Evolutionary conservation across 371 early-diverging fungal genomes (phyloP).

Genomic region (Mucor plumbeus): DNA sequence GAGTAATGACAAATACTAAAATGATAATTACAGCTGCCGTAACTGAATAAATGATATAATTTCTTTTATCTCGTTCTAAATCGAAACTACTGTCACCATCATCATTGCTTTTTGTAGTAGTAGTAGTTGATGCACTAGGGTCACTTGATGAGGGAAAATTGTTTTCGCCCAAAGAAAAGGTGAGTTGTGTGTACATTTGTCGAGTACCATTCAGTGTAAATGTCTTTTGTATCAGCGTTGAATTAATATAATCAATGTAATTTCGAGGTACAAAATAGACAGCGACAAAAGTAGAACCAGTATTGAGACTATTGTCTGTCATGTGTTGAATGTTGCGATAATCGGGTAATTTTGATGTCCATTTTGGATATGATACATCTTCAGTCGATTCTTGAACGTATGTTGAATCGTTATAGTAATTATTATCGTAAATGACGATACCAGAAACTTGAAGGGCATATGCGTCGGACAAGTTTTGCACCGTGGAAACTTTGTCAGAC

Average conservation of each 20-base stretch:
- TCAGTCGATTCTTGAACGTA: slow-evolving; percentile 17
- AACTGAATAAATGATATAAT: slow-evolving; percentile 22
- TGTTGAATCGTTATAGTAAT: slow-evolving; percentile 16
- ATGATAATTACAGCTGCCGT: slow-evolving; percentile 11
- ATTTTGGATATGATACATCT: slow-evolving; percentile 30
- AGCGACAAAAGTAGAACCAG: slow-evolving; percentile 26
- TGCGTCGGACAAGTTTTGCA: slow-evolving; percentile 23
- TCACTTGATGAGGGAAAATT: slow-evolving; percentile 16
- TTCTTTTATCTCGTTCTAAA: slow-evolving; percentile 9
- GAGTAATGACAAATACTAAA: slow-evolving; percentile 7
- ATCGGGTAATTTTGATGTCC: slow-evolving; percentile 25
- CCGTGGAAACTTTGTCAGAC: slow-evolving; percentile 39
- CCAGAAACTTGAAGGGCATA: slow-evolving; percentile 32
- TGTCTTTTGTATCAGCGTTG: slow-evolving; percentile 16
- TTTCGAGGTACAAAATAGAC: slow-evolving; percentile 36
- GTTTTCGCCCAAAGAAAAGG: slow-evolving; percentile 23
- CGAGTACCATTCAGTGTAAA: neutral
- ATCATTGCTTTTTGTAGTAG: neutral
- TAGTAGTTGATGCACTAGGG: slow-evolving; percentile 4
- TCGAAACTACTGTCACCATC: neutral
- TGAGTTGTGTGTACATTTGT: slow-evolving; percentile 23
- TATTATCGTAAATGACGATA: slow-evolving; percentile 41
- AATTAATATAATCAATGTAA: slow-evolving; percentile 27
- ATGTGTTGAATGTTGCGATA: slow-evolving; percentile 36
- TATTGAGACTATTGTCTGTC: slow-evolving; percentile 42